These are phyloP conservation scores for Aspergillus egyptiacus DNA, from an alignment of 495 filamentous ascomycete genomes.

Conservation along the genomic window DNA sequence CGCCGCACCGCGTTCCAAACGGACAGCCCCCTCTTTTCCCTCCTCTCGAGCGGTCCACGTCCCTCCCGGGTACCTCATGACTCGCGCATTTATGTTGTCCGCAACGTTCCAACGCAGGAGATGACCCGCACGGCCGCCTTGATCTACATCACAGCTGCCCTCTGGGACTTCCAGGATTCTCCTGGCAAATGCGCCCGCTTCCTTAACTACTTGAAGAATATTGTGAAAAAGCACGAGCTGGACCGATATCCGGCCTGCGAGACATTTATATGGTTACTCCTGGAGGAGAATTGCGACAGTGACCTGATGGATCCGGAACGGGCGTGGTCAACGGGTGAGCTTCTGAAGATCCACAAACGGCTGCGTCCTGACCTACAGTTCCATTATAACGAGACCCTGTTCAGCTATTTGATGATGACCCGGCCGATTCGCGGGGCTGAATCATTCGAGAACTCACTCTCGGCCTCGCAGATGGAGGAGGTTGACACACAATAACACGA, in stretches of 20 bases:
- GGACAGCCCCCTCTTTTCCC: conserved; percentile 35
- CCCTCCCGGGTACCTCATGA: conserved; percentile 37
- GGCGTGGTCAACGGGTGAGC: conserved; percentile 35
- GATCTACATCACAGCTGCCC: conserved; percentile 36
- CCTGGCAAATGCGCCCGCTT: conserved; percentile 31
- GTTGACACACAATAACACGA: too few relatives aligned
- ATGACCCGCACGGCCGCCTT: conserved; percentile 35
- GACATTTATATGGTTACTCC: conserved; percentile 38
- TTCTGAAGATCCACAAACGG: conserved; percentile 33
- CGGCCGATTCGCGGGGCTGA: conserved; percentile 31
- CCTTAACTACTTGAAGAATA: conserved; percentile 22
- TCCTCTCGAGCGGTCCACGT: conserved; percentile 41
- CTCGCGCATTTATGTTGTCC: conserved; percentile 38
- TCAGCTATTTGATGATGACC: conserved; percentile 33
- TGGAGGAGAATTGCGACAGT: conserved; percentile 34
- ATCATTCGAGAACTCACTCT: conserved; percentile 27
- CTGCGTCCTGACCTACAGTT: conserved; percentile 39
- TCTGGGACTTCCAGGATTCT: conserved; percentile 37
- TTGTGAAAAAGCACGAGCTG: conserved; percentile 30
- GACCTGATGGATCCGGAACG: conserved; percentile 37
- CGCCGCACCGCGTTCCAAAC: conserved; percentile 33
- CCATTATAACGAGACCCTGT: conserved; percentile 40
- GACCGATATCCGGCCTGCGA: conserved; percentile 38
- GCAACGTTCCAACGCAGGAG: conserved; percentile 32
- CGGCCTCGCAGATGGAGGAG: neutral